Conservation (phyloP, 495 filamentous ascomycete species). For the Melanomma pulvis-pyrius region DNA sequence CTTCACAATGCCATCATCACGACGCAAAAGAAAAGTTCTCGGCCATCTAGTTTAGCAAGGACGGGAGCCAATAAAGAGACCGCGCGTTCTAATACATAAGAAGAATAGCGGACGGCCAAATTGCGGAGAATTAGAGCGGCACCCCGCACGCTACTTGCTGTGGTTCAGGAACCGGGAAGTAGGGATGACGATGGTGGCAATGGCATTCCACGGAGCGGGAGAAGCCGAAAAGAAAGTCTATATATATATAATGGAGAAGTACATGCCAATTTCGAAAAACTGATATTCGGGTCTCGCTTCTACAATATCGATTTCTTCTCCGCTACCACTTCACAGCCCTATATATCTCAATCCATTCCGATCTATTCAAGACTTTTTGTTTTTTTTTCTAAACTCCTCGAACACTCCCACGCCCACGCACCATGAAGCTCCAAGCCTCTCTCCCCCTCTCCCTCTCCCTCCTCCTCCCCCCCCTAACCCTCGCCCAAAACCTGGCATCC, state of each 20-base stretch:
- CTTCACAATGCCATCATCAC: too few species aligned
- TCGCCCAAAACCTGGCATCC: background rate
- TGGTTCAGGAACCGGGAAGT: background rate
- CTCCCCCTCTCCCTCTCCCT: background rate
- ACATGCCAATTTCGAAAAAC: background rate
- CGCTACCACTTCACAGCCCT: too few species aligned
- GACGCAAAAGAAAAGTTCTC: too few species aligned
- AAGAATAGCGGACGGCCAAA: background rate
- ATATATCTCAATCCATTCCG: too few species aligned
- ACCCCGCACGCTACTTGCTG: background rate
- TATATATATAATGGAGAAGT: too few species aligned
- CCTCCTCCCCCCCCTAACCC: background rate
- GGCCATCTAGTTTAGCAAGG: too few species aligned
- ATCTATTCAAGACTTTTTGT: too few species aligned
- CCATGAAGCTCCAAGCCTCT: background rate
- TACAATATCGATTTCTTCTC: too few species aligned
- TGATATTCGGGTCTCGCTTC: background rate
- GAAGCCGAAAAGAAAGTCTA: background rate
- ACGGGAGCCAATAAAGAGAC: background rate
- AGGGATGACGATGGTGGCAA: background rate
- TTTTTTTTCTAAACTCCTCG: too few species aligned
- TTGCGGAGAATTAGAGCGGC: background rate
- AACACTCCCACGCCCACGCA: too few species aligned
- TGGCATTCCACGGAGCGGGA: background rate
- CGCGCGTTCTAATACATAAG: background rate